Evolutionary conservation across 495 filamentous ascomycete species (phyloP).

Genomic region (Penicillium coffeae): DNA sequence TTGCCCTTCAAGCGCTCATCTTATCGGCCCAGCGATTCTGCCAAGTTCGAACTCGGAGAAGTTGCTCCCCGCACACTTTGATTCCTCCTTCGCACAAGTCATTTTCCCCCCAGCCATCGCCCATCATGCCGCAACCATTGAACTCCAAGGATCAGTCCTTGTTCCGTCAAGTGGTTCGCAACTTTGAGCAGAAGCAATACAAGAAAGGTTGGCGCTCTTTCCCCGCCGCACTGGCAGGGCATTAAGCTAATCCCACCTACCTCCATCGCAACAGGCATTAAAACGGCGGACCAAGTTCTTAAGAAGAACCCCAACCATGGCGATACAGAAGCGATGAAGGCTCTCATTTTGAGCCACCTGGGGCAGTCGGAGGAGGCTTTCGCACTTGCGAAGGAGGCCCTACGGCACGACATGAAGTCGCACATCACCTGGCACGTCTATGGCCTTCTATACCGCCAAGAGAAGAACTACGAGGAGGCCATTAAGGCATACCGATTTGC

Average conservation of each 20-base stretch:
- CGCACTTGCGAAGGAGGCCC: conserved; percentile 80
- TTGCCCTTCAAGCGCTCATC: no score
- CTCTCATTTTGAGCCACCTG: conserved; percentile 87
- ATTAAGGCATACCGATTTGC: conserved; percentile 99
- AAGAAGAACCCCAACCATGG: conserved; percentile 92
- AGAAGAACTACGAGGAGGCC: conserved; percentile 97
- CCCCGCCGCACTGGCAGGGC: neutral
- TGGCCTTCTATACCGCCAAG: conserved; percentile 84
- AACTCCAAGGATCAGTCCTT: conserved; percentile 86
- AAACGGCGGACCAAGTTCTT: conserved; percentile 90
- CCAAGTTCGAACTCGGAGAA: conserved; percentile 32
- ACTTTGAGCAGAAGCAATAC: conserved; percentile 97
- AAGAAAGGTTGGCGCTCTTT: conserved; percentile 66
- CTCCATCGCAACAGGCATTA: conserved; percentile 59
- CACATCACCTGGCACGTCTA: conserved; percentile 99
- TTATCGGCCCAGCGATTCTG: conserved; percentile 26
- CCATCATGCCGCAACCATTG: conserved; percentile 75
- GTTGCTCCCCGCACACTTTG: conserved; percentile 42
- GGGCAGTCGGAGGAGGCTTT: conserved; percentile 93
- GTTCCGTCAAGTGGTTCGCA: conserved; percentile 89
- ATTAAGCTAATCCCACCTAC: conserved; percentile 20
- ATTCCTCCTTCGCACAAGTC: conserved; percentile 38
- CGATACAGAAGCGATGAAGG: conserved; percentile 98
- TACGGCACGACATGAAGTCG: conserved; percentile 94
- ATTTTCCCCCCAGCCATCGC: conserved; percentile 27